Base-by-base conservation (phyloP, 805 yeast genomes). In the Ogataea nitratoaversa region DNA sequence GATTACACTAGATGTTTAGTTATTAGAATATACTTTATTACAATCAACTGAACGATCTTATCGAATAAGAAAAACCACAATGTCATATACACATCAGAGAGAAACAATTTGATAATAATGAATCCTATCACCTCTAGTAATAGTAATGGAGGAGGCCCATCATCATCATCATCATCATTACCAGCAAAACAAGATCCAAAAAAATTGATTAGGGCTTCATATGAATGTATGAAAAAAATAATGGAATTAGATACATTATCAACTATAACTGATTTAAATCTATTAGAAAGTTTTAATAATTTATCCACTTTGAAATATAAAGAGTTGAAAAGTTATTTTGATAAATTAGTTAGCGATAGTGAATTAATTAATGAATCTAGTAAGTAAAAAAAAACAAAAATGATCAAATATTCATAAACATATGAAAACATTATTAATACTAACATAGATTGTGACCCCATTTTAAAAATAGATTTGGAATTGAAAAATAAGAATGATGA, bases 271-370 rank as follows among this genome's bases (percentile, higher is more conserved):
- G 66, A 77, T 44, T 59, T 79, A 50, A 74, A 70, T 47, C 56
- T 75, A 12, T 47, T 79, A 24, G 76, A 75, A 40, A 74, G 77
- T 46, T 57, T 76, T 42, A 79, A 79, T 52, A 79, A 82, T n/a
- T 68, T 75, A 38, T 74, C 78, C 34, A 72, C 79, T 0, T 58
- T 78, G 45, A 74, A 73, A 49, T 76, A 74, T 38, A 66, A 68
- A 36, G 63, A 60, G 24, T 56, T 76, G 24, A 82, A 75, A 33
- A 60, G 57, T 4, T 72, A 72, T 40, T 45, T 62, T 28, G 57
- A 59, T 41, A 41, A 47, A 44, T 44, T 44, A 18, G 46, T 42
- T 33, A 29, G 30, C 31, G 56, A 52, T 29, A 46, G 54, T 24
- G 39, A 23, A 3, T 37, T 29, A 3, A 32, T 50, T 9, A 40